Evolutionary conservation across 257 asterid species (phyloP), one percentile per base, ranked within the genome.

Genomic region (Euphrasia confusa): DNA sequence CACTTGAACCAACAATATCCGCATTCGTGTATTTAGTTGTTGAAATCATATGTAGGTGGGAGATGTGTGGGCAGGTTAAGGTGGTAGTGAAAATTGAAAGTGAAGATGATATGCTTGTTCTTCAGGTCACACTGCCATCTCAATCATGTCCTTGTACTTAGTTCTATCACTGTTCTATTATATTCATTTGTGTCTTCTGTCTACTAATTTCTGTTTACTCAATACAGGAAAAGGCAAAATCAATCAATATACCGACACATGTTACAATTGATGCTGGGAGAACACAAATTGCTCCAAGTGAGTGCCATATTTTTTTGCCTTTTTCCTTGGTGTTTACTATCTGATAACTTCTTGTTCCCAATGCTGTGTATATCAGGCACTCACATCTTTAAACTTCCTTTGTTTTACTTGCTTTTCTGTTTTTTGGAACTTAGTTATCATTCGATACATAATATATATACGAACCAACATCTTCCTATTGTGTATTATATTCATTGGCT

Each of bases 51-150:
- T 77, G 79, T 82, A 89, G 99, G 80, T 92, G 99, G 99, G 99
- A 92, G 91, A 84, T 81, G 95, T 92, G 99, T 61, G 99, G 99
- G 70, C 99, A 92, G 83, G 97, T 92, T 63, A 92, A 92, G 80
- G 99, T 92, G 63, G 99, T 89, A 4, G 85, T 92, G 75, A 92
- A 92, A 80, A 87, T 74, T 68, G 99, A 92, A 72, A 84, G 84
- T 58, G 96, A 89, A 70, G 90, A 86, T 45, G 95, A 84, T 53
- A 84, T 92, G 89, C 81, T 92, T 80, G 84, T 65, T 64, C 80
- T 91, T 65, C 98, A 86, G 78, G 98, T 91, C 40, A 59, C 79
- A 63, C 39, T 64, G 57, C 54, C 47, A 6, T 54, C 65, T 52
- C 40, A 57, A 54, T 39, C 48, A 3, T 63, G 48, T 14, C 7